A percentile compares a stretch with the other conserved stretches of the same genome.
Evolutionary conservation across 495 filamentous ascomycete genomes (phyloP).

Genomic region (Saxophila tyrrhenica): DNA sequence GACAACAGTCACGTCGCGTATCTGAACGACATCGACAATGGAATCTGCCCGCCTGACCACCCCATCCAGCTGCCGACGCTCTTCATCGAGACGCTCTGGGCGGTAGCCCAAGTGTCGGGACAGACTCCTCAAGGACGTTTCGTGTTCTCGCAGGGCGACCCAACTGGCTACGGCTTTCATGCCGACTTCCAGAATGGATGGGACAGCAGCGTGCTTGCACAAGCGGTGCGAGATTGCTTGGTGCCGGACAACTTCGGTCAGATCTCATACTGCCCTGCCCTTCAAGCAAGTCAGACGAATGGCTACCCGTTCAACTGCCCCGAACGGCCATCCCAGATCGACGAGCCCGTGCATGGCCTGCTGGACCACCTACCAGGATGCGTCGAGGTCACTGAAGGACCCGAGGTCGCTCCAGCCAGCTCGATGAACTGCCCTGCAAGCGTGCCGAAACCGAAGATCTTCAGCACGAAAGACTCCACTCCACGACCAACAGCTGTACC

Average conservation of each 20-base stretch:
- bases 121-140: constrained; percentile 9
- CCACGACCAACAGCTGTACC: constrained; percentile 13
- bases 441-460: constrained; percentile 6
- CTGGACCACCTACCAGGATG: constrained; percentile 20
- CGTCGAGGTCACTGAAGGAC: constrained; percentile 17
- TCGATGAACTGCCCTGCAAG: constrained; percentile 13
- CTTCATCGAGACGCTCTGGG: constrained; percentile 20
- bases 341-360: constrained; percentile 12
- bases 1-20: constrained; percentile 24
- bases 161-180: constrained; percentile 24
- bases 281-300: constrained; percentile 8
- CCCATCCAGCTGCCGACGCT: constrained; percentile 14
- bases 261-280: constrained; percentile 13
- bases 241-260: constrained; percentile 9
- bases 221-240: constrained; percentile 13
- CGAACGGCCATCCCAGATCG: constrained; percentile 14
- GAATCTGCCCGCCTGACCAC: constrained; percentile 18
- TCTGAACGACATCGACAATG: constrained; percentile 26
- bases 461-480: constrained; percentile 3
- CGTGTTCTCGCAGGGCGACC: constrained; percentile 19
- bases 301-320: constrained; percentile 17
- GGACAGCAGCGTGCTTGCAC: constrained; percentile 14
- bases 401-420: constrained; percentile 5
- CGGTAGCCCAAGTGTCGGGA: constrained; percentile 9
- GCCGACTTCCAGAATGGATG: constrained; percentile 24